Percentiles rank a stretch among this genome's conserved stretches.
phyloP scores from a whole-genome alignment of 345 rosid genomes.

The Mallotus nudiflorus region DNA sequence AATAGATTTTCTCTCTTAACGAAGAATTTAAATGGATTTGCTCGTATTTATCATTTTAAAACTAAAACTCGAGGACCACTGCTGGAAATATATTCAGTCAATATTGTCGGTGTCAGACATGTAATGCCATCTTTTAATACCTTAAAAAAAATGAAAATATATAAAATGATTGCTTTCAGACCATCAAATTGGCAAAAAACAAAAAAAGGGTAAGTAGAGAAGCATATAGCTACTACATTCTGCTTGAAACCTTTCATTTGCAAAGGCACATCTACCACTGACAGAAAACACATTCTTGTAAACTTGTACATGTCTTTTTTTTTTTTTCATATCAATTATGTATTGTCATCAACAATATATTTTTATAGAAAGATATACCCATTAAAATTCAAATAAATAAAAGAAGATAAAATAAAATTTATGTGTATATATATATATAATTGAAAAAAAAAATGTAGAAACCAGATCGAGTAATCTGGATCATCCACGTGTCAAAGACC shows the following conservation, averaged over 20 bases:
- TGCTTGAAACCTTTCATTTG: slow-evolving; percentile 6
- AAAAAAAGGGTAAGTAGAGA: background rate
- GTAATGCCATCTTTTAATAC: background rate
- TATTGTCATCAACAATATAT: background rate
- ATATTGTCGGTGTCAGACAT: background rate
- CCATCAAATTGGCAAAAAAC: no score
- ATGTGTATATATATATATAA: no score
- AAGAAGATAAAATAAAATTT: background rate
- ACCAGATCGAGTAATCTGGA: slow-evolving; percentile 23
- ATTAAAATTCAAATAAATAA: background rate
- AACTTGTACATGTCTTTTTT: background rate
- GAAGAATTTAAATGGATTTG: no score
- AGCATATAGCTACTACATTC: slow-evolving; percentile 4
- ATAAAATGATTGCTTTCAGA: no score
- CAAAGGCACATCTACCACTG: slow-evolving; percentile 11
- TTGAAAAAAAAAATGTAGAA: background rate
- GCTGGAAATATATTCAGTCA: background rate
- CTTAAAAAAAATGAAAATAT: background rate
- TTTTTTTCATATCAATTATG: background rate
- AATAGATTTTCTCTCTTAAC: no score
- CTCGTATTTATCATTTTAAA: no score
- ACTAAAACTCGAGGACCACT: no score
- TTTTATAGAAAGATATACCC: background rate
- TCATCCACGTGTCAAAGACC: slow-evolving; percentile 68
- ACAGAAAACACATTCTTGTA: background rate